These are phyloP conservation scores for Thelonectria discophora DNA, from an alignment of 2,329 filamentous ascomycete species.

Conservation along the genomic window DNA sequence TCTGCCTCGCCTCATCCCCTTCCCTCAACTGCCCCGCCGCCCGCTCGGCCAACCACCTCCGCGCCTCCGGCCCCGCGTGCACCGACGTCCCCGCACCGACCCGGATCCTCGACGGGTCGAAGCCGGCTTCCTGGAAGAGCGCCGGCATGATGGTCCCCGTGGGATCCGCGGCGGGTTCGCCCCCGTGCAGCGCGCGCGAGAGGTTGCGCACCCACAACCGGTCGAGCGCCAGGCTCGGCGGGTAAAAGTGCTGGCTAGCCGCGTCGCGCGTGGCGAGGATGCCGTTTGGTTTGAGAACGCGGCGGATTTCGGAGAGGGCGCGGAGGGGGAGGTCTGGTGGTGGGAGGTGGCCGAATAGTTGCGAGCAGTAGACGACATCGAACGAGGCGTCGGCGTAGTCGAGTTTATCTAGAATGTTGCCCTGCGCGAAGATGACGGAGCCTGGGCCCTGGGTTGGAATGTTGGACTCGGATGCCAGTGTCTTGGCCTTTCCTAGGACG, in stretches of 20 bases:
- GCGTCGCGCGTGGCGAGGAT: conserved; percentile 47
- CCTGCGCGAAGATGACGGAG: conserved; percentile 6
- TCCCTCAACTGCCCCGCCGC: conserved; percentile 8
- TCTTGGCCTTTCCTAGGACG: conserved; percentile 9
- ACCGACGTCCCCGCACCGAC: conserved; percentile 10
- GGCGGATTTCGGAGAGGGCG: conserved; percentile 51
- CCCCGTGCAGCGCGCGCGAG: background rate
- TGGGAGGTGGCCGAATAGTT: conserved; percentile 48
- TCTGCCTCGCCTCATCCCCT: conserved; percentile 13
- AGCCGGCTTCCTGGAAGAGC: conserved; percentile 4
- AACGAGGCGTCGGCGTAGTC: conserved; percentile 1
- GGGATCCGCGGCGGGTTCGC: background rate
- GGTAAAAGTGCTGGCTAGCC: conserved; percentile 37
- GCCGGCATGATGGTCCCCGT: conserved; percentile 7
- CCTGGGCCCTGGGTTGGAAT: background rate
- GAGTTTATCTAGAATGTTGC: conserved; percentile 27
- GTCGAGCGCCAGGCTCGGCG: conserved; percentile 36
- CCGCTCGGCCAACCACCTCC: conserved; percentile 11
- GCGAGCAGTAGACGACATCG: conserved; percentile 8
- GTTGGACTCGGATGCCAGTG: background rate
- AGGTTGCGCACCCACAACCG: conserved; percentile 6
- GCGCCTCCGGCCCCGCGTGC: conserved; percentile 8
- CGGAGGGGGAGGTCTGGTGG: conserved; percentile 38
- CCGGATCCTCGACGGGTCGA: conserved; percentile 7
- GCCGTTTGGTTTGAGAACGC: conserved; percentile 53